Base-by-base conservation (phyloP, 306 rosid species). In the Casuarina cunninghamiana region DNA sequence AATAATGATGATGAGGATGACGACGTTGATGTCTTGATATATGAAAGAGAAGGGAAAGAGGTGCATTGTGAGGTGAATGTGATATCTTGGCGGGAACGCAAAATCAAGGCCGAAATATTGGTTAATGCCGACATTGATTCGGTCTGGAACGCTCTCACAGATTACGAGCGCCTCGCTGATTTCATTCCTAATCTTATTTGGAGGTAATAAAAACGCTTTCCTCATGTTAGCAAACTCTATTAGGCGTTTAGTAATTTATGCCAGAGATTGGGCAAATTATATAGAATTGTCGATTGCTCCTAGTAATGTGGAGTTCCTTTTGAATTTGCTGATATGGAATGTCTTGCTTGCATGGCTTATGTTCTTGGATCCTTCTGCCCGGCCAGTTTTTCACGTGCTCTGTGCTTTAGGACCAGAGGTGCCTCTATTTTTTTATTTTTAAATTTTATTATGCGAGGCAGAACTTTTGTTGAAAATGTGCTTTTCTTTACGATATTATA, bases 141-240 rank as follows among this genome's bases (percentile, higher is more conserved):
- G 1, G 88, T 92, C 75, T 94, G 98, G 97, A 87, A 88, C 26
- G 91, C 97, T 77, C 92, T 94, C 41, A 92, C 97, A 0, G 98
- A 94, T 86, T 94, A 94, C 68, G 98, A 94, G 78, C 92, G 86
- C 35, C 92, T 94, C 2, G 97, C 97, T 37, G 95, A 94, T 77
- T 94, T 89, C 84, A 88, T 94, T 17, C 98, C 98, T 5, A 94
- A 94, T 84, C 97, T 94, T 78, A 91, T 94, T 8, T 92, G 88
- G 85, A 91, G 98, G 97, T 92, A 84, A 2, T 11, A 57, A 7
- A 57, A 57, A 21, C 3, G 38, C 7, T 19, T 17, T n/a, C n/a
- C 19, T 5, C 11, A 55, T 16, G 10, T 19, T 2, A 17, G 1
- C 10, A 55, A 6, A n/a, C n/a, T n/a, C 3, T 55, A 44, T 44